Evolutionary conservation across 306 rosid species (phyloP).

Genomic region (Inga oerstediana): DNA sequence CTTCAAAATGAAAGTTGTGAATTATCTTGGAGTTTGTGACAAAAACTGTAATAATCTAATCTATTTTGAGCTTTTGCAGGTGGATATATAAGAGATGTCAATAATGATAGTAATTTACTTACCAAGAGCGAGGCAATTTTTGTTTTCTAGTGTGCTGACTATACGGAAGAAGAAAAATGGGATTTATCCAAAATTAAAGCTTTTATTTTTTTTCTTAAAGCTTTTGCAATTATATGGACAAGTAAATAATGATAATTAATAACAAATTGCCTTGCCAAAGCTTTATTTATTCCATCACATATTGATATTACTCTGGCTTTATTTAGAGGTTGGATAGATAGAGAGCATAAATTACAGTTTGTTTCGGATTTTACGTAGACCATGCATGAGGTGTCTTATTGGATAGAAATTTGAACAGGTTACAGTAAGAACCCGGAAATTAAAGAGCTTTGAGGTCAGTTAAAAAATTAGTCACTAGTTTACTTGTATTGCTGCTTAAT

Average conservation of each 20-base stretch:
- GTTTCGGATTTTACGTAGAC: no score
- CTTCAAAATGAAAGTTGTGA: no score
- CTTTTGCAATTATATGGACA: not conserved
- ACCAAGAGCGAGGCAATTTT: not conserved
- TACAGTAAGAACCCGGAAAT: not conserved
- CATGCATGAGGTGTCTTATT: not conserved
- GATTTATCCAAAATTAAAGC: not conserved
- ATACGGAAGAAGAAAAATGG: not conserved
- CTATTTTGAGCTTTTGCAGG: no score
- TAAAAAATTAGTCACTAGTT: not conserved
- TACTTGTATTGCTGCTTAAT: not conserved
- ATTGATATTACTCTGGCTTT: not conserved
- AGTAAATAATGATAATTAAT: no score
- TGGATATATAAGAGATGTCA: no score
- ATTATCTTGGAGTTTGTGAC: no score
- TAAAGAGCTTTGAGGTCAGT: conserved; percentile 41
- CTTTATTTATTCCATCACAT: not conserved
- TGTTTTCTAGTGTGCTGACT: not conserved
- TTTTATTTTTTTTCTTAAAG: no score
- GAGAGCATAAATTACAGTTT: no score
- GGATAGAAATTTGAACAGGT: conserved; percentile 25
- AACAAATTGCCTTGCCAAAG: not conserved
- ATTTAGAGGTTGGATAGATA: no score
- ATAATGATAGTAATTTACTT: not conserved
- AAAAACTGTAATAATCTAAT: no score